Conservation (phyloP, 2,329 filamentous ascomycete genomes). For the Rhynchosporium graminicola region DNA sequence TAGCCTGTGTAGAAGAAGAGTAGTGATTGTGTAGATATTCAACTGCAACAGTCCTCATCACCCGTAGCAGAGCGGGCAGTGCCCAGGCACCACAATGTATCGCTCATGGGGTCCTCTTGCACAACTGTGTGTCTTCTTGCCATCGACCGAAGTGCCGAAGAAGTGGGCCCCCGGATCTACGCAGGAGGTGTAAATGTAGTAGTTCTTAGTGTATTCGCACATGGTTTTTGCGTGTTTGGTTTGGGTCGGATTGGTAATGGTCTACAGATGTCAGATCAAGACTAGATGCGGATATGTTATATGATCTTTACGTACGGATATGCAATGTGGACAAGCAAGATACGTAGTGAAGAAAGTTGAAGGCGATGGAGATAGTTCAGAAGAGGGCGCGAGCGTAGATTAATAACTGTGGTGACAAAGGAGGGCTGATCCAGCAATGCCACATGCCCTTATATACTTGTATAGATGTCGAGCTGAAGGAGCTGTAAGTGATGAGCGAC, state of each 20-base stretch:
- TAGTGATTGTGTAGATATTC: slow-evolving; percentile 11
- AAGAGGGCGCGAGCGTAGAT: background rate
- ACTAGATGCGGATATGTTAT: background rate
- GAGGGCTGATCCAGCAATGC: slow-evolving; percentile 15
- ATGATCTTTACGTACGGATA: background rate
- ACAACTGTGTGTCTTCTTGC: slow-evolving; percentile 60
- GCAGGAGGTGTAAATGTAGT: slow-evolving; percentile 74
- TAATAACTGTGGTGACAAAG: slow-evolving; percentile 15
- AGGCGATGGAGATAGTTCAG: background rate
- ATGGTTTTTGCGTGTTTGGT: slow-evolving; percentile 40
- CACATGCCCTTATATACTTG: slow-evolving; percentile 22
- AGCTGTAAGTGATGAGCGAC: slow-evolving; percentile 16
- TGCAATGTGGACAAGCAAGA: background rate
- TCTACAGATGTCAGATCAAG: slow-evolving; percentile 7
- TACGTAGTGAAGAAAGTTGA: slow-evolving; percentile 1
- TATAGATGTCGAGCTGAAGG: slow-evolving; percentile 24
- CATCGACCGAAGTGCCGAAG: slow-evolving; percentile 69
- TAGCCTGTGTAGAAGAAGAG: background rate
- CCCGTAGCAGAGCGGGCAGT: slow-evolving; percentile 54
- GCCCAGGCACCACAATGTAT: slow-evolving; percentile 69
- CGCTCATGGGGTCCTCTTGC: slow-evolving; percentile 68
- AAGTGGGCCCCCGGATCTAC: slow-evolving; percentile 70
- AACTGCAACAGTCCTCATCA: slow-evolving; percentile 16
- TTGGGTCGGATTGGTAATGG: background rate
- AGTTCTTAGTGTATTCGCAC: slow-evolving; percentile 71